Base-by-base conservation (phyloP, 2,329 filamentous ascomycete species). In the Leptographium procerum region DNA sequence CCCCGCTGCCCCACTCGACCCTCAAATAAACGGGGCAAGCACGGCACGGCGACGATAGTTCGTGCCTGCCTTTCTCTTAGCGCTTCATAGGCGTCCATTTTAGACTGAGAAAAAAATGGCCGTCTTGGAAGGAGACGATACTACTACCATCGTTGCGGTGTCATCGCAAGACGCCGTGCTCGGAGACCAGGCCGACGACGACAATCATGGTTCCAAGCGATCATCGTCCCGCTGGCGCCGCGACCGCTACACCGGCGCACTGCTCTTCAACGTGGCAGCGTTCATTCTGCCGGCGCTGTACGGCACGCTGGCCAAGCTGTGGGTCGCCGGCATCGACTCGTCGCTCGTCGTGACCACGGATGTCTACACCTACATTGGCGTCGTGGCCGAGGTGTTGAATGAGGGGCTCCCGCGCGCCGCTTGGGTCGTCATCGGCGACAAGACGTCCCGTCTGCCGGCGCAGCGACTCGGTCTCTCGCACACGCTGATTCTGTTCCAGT, bases 231-330 rank as follows among this genome's bases (percentile, higher is more conserved):
- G 29, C 5, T 55, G 45, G 47, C 47, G 55, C 50, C 66, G 67
- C 24, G 61, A 66, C 4, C 62, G 60, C 43, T 88, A 85, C 65
- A 61, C 65, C 0, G 83, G 83, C 0, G 79, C 83, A 0, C 70
- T 88, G 0, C 57, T 79, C 16, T 85, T 87, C 72, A 89, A 89
- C 64, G 58, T 83, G 11, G 73, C 68, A 52, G 75, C 84, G 1
- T 87, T 88, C 67, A 67, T 83, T 2, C 76, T 89, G 0, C 86
- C 84, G 1, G 85, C 85, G 0, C 72, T 89, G 0, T 88, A 89
- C 65, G 69, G 71, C 36, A 89, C 86, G 0, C 75, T 89, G 0
- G 80, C 79, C 54, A 89, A 89, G 65, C 74, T 88, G 22, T 89
- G 85, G 86, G 78, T 89, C 2, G 84, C 85, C 2, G 78, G 80